Percentiles rank a stretch among this genome's conserved stretches.
Evolutionary conservation across 31 red algal genomes (phyloP).

Genomic region (Endocladia muricata): DNA sequence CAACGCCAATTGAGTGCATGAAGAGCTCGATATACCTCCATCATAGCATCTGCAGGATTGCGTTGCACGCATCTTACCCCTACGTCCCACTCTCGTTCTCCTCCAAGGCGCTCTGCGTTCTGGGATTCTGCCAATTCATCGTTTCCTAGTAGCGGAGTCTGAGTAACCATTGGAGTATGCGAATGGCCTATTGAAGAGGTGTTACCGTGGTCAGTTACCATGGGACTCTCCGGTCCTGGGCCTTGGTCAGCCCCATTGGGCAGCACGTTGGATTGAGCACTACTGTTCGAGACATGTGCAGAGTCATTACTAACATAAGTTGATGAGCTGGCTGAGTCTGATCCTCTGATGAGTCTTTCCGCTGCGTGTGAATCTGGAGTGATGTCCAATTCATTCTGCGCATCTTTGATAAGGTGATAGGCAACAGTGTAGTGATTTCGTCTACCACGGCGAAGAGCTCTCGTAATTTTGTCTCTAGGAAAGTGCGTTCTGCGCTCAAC

Average conservation of each 20-base stretch:
- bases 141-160: conserved; percentile 6
- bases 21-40: conserved; percentile 87
- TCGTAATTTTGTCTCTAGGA: conserved; percentile 66
- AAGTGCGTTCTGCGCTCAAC: conserved; percentile 54
- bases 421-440: conserved; percentile 90
- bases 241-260: not conserved
- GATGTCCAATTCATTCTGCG: conserved; percentile 64
- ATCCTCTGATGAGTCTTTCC: conserved; percentile 7
- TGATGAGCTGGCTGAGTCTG: not conserved
- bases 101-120: conserved; percentile 1
- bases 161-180: conserved; percentile 18
- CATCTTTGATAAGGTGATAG: conserved; percentile 83
- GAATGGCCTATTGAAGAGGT: not conserved
- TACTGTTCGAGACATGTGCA: not conserved
- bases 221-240: conserved; percentile 3
- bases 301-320: not conserved
- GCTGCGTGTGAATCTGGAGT: conserved; percentile 37
- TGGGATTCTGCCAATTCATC: not conserved
- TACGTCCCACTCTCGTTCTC: conserved; percentile 62
- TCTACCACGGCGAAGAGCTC: conserved; percentile 60
- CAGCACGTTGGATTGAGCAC: not conserved
- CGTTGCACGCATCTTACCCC: conserved; percentile 68
- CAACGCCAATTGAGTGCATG: conserved; percentile 77
- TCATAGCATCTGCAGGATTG: conserved; percentile 75
- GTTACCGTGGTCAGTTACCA: conserved; percentile 15